Evolutionary conservation across 805 yeast genomes (phyloP).

Genomic region (Schizosaccharomyces pombe): DNA sequence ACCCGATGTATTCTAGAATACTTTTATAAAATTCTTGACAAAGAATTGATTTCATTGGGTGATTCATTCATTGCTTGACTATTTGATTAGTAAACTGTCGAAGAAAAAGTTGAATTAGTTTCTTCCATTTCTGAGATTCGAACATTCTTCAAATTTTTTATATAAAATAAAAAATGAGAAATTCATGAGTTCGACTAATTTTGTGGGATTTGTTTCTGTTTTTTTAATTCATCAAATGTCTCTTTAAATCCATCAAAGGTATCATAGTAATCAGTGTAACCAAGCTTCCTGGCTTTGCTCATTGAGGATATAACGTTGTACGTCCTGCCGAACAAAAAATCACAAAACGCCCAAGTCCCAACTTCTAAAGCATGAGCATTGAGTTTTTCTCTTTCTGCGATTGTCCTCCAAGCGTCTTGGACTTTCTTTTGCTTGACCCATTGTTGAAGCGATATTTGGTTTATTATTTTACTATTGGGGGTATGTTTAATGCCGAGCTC

Average conservation of each 20-base stretch:
- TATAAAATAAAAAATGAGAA: too few species aligned
- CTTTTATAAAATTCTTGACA: too few species aligned
- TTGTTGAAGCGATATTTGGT: background rate
- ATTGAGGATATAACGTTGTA: background rate
- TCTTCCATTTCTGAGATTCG: too few species aligned
- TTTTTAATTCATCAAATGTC: background rate
- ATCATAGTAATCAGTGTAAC: background rate
- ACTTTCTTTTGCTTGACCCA: background rate
- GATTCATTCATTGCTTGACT: too few species aligned
- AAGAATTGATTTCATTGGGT: too few species aligned
- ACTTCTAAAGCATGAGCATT: background rate
- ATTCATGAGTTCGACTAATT: too few species aligned
- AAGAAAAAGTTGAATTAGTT: too few species aligned
- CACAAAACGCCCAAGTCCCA: constrained; percentile 1
- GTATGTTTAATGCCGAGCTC: background rate
- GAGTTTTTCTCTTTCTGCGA: background rate
- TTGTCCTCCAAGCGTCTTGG: background rate
- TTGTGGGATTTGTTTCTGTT: too few species aligned
- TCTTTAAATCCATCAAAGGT: background rate
- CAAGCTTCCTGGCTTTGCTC: background rate
- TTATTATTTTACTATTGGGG: background rate
- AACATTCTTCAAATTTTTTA: too few species aligned
- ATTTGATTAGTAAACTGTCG: too few species aligned
- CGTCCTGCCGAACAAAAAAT: background rate
- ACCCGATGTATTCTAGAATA: too few species aligned